A percentile compares a stretch with the other conserved stretches of the same genome.
These are phyloP conservation scores for Ustulina deusta DNA, from an alignment of 2,329 filamentous ascomycete genomes.

Conservation along the genomic window DNA sequence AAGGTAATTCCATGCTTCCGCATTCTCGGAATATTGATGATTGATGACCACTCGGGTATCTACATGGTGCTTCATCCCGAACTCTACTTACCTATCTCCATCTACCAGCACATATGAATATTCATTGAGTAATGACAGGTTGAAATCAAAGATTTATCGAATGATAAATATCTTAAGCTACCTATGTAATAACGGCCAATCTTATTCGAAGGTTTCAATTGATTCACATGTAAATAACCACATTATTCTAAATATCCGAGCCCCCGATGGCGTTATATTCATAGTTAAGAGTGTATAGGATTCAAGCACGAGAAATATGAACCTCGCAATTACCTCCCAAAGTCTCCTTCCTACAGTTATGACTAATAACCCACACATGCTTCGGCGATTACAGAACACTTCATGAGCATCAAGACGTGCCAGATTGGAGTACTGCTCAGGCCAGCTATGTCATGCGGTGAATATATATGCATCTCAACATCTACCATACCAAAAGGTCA, in stretches of 20 bases:
- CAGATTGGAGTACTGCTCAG: not conserved
- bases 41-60: not conserved
- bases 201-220: not conserved
- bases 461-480: not conserved
- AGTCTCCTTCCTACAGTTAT: too few species aligned
- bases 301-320: too few species aligned
- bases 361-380: not conserved
- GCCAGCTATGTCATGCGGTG: not conserved
- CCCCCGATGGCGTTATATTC: too few species aligned
- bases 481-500: not conserved
- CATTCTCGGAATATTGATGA: not conserved
- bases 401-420: too few species aligned
- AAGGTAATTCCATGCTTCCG: slow-evolving; percentile 5
- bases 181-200: not conserved
- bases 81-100: not conserved
- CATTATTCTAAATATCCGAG: too few species aligned
- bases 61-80: not conserved
- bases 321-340: too few species aligned
- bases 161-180: not conserved
- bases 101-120: not conserved
- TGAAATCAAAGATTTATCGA: not conserved
- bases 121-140: not conserved
- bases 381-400: not conserved
- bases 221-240: not conserved
- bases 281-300: too few species aligned